Evolutionary conservation across 2,329 filamentous ascomycete species (phyloP), one percentile per base, ranked within the genome.

Genomic region (Westerdykella aurantiaca): DNA sequence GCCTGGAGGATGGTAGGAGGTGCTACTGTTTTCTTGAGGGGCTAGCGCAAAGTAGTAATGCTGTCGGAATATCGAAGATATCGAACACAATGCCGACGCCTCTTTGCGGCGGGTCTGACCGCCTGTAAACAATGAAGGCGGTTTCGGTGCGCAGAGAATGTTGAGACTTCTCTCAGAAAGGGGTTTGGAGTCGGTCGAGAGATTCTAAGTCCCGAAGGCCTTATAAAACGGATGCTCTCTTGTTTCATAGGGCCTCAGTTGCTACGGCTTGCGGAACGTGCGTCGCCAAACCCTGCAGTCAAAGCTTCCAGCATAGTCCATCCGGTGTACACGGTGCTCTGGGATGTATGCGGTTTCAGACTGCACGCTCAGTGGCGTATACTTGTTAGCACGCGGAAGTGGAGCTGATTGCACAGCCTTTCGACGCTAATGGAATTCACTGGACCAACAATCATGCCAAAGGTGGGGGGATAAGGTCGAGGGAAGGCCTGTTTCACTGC

Each of bases 401-500:
- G 25, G 25, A 29, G 25, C 25, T 29, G 25, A 29, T 29, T 29
- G 25, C 25, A 29, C 25, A 7, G 25, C 25, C 25, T 29, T 29
- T 29, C 9, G 25, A 29, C 25, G 53, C 47, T 43, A 45, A 46
- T 50, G 51, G 43, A 48, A 55, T 42, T 46, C 49, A 41, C 51
- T 55, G 42, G 45, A 38, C 37, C 41, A 44, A 53, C 47, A 42
- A 47, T 50, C 50, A 50, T 55, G 25, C 51, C 51, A 46, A 55
- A 49, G 43, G 53, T 53, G 47, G 49, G 51, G 49, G 46, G 49
- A 52, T 47, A 52, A 47, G 48, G 59, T 67, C 60, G 62, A 66
- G 58, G 60, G 52, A 54, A 25, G 48, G 47, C 34, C 42, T 47
- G 64, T 66, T 54, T 45, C 58, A 66, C 58, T 22, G 52, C 55